These are phyloP conservation scores for Cornus florida DNA, from an alignment of 148 eudicot species.

Conservation along the genomic window DNA sequence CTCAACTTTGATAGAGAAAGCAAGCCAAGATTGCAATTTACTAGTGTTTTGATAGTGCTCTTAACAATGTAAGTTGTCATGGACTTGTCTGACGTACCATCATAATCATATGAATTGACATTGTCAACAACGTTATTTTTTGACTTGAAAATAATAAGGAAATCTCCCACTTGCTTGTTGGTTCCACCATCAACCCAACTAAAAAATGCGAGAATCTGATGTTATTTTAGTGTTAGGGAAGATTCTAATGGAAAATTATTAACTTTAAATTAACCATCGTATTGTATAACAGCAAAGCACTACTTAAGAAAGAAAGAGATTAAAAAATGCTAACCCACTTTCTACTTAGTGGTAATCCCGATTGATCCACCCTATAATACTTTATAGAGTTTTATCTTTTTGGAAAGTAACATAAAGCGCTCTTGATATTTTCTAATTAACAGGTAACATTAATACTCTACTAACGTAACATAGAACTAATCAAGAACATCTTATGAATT, in stretches of 20 bases:
- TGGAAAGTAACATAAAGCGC: too few relatives aligned
- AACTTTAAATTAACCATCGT: neutral
- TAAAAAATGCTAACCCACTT: slow-evolving; percentile 5
- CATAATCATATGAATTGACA: neutral
- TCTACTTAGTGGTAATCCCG: slow-evolving; percentile 6
- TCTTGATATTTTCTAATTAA: neutral
- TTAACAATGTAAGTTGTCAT: neutral
- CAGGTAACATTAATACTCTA: neutral
- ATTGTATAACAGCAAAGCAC: slow-evolving; percentile 8
- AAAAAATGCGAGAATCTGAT: neutral
- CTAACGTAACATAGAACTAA: too few relatives aligned
- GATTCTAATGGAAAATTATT: slow-evolving; percentile 1
- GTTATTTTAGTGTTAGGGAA: slow-evolving; percentile 10
- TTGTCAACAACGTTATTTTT: neutral
- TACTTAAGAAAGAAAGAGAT: neutral
- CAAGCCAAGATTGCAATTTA: neutral
- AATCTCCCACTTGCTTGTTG: slow-evolving; percentile 16
- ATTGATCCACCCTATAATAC: neutral
- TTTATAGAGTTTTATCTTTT: neutral
- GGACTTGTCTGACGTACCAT: neutral
- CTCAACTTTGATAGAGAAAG: neutral
- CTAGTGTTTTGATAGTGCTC: neutral
- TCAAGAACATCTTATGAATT: too few relatives aligned
- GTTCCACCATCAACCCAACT: slow-evolving; percentile 3
- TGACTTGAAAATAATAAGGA: neutral